Conservation (phyloP, 441 rosid genomes). For the Erodium trifolium region DNA sequence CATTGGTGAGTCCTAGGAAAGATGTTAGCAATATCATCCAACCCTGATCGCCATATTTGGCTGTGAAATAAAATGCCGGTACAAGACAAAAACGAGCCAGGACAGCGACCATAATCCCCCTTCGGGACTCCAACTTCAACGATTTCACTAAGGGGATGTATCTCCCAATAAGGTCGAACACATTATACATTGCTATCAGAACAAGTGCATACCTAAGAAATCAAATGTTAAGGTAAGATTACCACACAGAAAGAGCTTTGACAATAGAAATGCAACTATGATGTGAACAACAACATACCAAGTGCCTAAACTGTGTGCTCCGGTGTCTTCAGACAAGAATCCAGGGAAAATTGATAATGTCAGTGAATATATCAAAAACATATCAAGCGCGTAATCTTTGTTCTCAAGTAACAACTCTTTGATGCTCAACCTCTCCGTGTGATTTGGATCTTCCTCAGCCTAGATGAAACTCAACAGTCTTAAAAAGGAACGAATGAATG, state of each 20-base stretch:
- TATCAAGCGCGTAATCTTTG: slow-evolving; percentile 40
- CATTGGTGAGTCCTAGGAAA: slow-evolving; percentile 64
- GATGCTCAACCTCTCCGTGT: slow-evolving; percentile 34
- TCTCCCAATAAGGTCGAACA: slow-evolving; percentile 61
- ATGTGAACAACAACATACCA: slow-evolving; percentile 33
- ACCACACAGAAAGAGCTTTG: background rate
- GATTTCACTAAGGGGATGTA: slow-evolving; percentile 44
- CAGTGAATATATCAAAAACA: slow-evolving; percentile 53
- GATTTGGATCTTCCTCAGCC: slow-evolving; percentile 33
- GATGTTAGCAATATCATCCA: slow-evolving; percentile 75
- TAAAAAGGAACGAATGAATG: background rate
- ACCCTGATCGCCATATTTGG: slow-evolving; percentile 78
- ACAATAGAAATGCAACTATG: background rate
- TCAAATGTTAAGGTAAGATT: background rate
- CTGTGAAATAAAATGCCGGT: slow-evolving; percentile 83
- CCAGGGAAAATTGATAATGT: slow-evolving; percentile 85
- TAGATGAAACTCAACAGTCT: slow-evolving; percentile 16
- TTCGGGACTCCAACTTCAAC: slow-evolving; percentile 62
- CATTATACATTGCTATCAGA: slow-evolving; percentile 53
- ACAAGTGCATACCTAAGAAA: slow-evolving; percentile 31
- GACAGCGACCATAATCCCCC: slow-evolving; percentile 33
- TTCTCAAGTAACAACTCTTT: slow-evolving; percentile 51
- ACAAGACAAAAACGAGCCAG: slow-evolving; percentile 49
- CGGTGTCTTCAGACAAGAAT: slow-evolving; percentile 67
- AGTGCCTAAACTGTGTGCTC: slow-evolving; percentile 45